A percentile compares a stretch with the other conserved stretches of the same genome.
Conservation (phyloP, 805 yeast species). For the Dipodascus albidus region DNA sequence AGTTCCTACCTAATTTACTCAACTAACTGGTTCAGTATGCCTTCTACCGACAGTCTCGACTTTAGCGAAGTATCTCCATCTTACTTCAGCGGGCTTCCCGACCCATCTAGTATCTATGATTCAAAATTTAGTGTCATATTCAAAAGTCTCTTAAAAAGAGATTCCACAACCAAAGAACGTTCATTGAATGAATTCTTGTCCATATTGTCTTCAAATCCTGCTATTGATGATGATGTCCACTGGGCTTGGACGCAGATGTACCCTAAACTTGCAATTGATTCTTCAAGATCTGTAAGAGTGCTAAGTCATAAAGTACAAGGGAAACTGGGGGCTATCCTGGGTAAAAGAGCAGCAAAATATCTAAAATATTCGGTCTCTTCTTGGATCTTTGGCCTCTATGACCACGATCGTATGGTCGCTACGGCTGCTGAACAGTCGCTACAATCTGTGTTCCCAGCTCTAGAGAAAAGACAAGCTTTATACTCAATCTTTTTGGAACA, state of each 20-base stretch:
- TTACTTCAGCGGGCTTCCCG: slow-evolving; percentile 72
- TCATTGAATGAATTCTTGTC: slow-evolving; percentile 47
- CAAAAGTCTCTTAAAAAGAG: slow-evolving; percentile 67
- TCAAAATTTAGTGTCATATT: slow-evolving; percentile 50
- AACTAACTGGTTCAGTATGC: background rate
- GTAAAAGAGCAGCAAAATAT: slow-evolving; percentile 50
- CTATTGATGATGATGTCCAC: slow-evolving; percentile 45
- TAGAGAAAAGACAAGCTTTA: slow-evolving; percentile 41
- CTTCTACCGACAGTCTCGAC: background rate
- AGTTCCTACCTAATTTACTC: background rate
- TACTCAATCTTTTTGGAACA: slow-evolving; percentile 50
- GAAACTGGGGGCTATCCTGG: slow-evolving; percentile 35
- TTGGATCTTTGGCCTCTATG: slow-evolving; percentile 63
- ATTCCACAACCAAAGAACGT: slow-evolving; percentile 75
- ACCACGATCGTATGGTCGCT: slow-evolving; percentile 53
- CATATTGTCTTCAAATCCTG: slow-evolving; percentile 22
- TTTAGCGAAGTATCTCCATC: slow-evolving; percentile 50
- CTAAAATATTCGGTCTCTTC: slow-evolving; percentile 62
- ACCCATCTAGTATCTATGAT: slow-evolving; percentile 39
- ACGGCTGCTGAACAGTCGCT: slow-evolving; percentile 38
- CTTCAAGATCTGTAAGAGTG: slow-evolving; percentile 51
- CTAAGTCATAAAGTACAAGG: slow-evolving; percentile 58
- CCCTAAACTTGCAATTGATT: slow-evolving; percentile 66
- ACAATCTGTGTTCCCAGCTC: slow-evolving; percentile 42
- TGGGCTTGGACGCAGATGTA: slow-evolving; percentile 67